phyloP scores from a whole-genome alignment of 176 grass and related monocot species.

The Lolium multiflorum region DNA sequence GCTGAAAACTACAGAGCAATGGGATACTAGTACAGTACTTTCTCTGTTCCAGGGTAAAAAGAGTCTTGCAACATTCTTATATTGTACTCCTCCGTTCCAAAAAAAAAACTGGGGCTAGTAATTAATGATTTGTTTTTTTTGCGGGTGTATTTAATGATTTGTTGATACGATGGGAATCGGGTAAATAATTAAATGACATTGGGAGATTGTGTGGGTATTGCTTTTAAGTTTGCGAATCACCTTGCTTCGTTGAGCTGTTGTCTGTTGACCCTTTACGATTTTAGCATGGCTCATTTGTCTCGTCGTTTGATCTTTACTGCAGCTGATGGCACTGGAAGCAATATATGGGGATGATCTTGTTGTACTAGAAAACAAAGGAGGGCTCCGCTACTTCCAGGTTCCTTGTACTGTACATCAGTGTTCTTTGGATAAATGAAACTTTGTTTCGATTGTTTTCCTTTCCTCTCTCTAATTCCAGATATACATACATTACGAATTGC shows the following conservation, averaged over 20 bases:
- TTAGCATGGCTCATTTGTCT: not conserved
- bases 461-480: constrained; percentile 17
- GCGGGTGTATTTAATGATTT: no score
- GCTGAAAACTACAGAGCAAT: not conserved
- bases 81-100: not conserved
- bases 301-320: constrained; percentile 6
- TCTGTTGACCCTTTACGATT: not conserved
- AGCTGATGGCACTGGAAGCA: constrained; percentile 64
- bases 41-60: not conserved
- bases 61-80: not conserved
- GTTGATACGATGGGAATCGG: not conserved
- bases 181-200: no score
- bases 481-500: constrained; percentile 41
- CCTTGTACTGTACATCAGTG: not conserved
- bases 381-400: constrained; percentile 61
- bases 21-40: not conserved
- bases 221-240: not conserved
- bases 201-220: not conserved
- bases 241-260: not conserved
- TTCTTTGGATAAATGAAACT: not conserved
- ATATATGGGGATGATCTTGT: constrained; percentile 55
- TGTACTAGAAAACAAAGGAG: constrained; percentile 43
- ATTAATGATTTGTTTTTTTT: no score
- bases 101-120: no score
- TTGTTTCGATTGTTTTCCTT: not conserved